Evolutionary conservation across 495 filamentous ascomycete species (phyloP), one percentile per base, ranked within the genome.

Genomic region (Hyaloscypha hepaticicola): DNA sequence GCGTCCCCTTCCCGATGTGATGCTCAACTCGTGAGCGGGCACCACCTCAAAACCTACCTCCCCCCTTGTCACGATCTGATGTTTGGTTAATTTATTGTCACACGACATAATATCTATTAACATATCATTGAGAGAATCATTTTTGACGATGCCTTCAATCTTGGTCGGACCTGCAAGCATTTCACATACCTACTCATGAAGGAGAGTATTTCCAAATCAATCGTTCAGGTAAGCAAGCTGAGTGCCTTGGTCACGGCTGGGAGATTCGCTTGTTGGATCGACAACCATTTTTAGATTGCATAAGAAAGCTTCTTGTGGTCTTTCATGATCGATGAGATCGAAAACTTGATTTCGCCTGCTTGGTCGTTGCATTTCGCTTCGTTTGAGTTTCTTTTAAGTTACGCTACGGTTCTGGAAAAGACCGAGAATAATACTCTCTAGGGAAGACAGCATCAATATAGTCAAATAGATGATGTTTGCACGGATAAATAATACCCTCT

Each of bases 231-330:
- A 61, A 60, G 52, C 24, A 50, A 22, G 29, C 41, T 53, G 5
- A 27, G 24, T 48, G 38, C 21, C 66, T 66, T 9, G 7, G 34
- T 48, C 64, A 41, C 8, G 58, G 33, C 57, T 88, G 64, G 81
- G 83, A 12, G 87, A 87, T 0, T 78, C 76, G 27, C 90, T 92
- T 55, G 79, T 93, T 45, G 86, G 86, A 6, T 83, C 83, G 50
- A 88, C 83, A 1, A 76, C 90, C 24, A 88, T 85, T 66, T 95
- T 95, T 71, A 86, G 89, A 64, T 85, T 93, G 38, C 77, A 87
- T 66, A 77, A 86, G 27, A 82, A 79, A 19, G 79, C 85, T 69
- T 86, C 93, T 27, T 93, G 93, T 68, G 87, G 81, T 0, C 77
- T 93, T 5, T 91, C 90, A n/a, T n/a, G n/a, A n/a, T n/a, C 2